A percentile compares a stretch with the other conserved stretches of the same genome.
These are phyloP conservation scores for Penicillium sp. DNA, from an alignment of 2,329 filamentous ascomycete species.

Conservation along the genomic window DNA sequence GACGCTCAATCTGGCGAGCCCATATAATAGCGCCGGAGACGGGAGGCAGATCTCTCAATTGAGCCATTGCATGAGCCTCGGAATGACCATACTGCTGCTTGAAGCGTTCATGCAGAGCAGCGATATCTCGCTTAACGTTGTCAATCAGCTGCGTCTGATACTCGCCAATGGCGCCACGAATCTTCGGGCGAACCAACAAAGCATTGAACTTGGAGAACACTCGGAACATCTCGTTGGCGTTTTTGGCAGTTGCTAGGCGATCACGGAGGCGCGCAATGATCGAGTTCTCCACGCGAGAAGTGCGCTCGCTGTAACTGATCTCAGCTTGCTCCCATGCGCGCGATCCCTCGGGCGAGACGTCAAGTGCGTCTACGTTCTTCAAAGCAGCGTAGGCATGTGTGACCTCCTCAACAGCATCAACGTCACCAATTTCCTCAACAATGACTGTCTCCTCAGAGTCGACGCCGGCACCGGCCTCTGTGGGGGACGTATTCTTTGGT, in stretches of 20 bases:
- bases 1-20: conserved; percentile 93
- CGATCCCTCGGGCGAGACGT: conserved; percentile 85
- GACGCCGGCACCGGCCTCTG: conserved; percentile 34
- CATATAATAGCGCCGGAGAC: conserved; percentile 97
- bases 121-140: conserved; percentile 94
- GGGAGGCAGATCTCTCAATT: conserved; percentile 88
- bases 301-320: conserved; percentile 94
- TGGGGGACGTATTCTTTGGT: conserved; percentile 58
- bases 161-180: conserved; percentile 92
- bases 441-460: conserved; percentile 59
- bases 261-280: conserved; percentile 94
- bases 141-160: conserved; percentile 98
- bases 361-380: conserved; percentile 89
- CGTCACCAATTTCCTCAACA: conserved; percentile 91
- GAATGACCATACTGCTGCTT: conserved; percentile 99
- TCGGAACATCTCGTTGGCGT: conserved; percentile 98
- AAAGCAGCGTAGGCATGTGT: conserved; percentile 88
- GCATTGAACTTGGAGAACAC: conserved; percentile 99
- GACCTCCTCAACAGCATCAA: conserved; percentile 95
- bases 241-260: conserved; percentile 89
- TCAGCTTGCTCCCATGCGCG: conserved; percentile 90
- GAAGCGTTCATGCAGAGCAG: conserved; percentile 88
- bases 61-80: conserved; percentile 96
- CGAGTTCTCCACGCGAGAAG: conserved; percentile 94
- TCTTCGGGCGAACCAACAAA: conserved; percentile 96